Evolutionary conservation across 148 eudicot genomes (phyloP).

Genomic region (Chenopodium formosanum): DNA sequence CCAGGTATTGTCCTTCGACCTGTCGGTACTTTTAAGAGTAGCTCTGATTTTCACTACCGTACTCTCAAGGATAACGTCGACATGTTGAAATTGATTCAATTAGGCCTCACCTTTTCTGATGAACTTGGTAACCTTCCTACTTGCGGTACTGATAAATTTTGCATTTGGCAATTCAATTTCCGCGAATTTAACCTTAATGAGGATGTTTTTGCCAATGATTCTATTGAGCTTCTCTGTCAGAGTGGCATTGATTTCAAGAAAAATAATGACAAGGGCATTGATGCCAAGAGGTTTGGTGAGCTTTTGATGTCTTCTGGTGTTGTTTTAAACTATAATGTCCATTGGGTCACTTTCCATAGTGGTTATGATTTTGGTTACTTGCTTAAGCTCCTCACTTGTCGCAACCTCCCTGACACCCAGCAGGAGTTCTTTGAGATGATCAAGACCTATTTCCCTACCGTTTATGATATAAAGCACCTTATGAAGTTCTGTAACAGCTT

Average conservation of each 20-base stretch:
- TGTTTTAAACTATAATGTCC: slow-evolving; percentile 44
- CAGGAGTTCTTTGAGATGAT: slow-evolving; percentile 43
- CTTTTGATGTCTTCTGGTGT: slow-evolving; percentile 57
- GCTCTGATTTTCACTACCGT: slow-evolving; percentile 36
- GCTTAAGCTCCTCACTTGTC: slow-evolving; percentile 50
- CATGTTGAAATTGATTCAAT: slow-evolving; percentile 50
- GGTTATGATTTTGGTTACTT: slow-evolving; percentile 59
- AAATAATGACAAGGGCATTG: slow-evolving; percentile 45
- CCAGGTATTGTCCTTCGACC: slow-evolving; percentile 46
- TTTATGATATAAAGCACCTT: slow-evolving; percentile 47
- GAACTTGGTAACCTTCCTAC: slow-evolving; percentile 47
- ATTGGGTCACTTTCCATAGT: slow-evolving; percentile 59
- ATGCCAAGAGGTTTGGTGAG: slow-evolving; percentile 48
- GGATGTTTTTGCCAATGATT: slow-evolving; percentile 47
- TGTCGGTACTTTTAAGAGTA: slow-evolving; percentile 36
- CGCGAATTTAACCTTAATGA: slow-evolving; percentile 49
- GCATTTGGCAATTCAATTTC: slow-evolving; percentile 64
- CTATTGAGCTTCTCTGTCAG: slow-evolving; percentile 44
- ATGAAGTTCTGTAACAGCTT: slow-evolving; percentile 42
- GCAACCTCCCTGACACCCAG: slow-evolving; percentile 46
- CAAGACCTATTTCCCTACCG: slow-evolving; percentile 38
- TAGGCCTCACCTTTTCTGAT: slow-evolving; percentile 49
- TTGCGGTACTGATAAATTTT: slow-evolving; percentile 45
- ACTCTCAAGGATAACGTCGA: slow-evolving; percentile 52
- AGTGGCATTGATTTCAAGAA: slow-evolving; percentile 52